Conservation (phyloP, 1,284 basidiomycete species). For the Boletus semigastroideus region DNA sequence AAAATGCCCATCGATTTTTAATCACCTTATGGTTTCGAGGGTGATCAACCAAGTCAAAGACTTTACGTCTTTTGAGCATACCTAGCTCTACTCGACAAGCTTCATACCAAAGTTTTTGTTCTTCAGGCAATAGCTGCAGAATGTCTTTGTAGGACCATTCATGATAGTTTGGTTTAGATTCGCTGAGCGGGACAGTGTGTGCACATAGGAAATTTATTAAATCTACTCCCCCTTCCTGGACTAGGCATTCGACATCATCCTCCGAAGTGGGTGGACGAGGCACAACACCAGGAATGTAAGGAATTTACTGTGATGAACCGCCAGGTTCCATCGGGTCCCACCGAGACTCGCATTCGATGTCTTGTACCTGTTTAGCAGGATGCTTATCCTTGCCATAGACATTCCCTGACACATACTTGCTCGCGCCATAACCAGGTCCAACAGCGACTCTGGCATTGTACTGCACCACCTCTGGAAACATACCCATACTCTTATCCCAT, state of each 20-base stretch:
- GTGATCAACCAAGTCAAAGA: not conserved
- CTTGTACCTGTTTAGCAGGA: no score
- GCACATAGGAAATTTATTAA: not conserved
- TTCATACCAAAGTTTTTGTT: not conserved
- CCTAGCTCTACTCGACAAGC: not conserved
- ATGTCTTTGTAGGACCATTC: not conserved
- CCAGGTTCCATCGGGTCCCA: no score
- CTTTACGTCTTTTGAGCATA: not conserved
- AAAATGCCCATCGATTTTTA: constrained; percentile 33
- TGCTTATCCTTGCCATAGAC: no score
- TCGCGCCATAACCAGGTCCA: no score
- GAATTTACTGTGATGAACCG: no score
- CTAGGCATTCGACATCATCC: not conserved
- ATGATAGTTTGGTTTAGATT: not conserved
- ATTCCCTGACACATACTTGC: no score
- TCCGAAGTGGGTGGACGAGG: not conserved
- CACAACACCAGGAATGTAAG: not conserved
- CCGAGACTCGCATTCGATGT: no score
- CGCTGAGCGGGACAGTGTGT: not conserved
- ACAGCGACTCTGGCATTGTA: no score
- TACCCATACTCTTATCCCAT: no score
- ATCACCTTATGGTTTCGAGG: not conserved
- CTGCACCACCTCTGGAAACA: no score
- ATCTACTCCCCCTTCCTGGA: not conserved
- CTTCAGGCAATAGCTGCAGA: not conserved